Evolutionary conservation across 148 eudicot genomes (phyloP).

Genomic region (Rhododendron molle): DNA sequence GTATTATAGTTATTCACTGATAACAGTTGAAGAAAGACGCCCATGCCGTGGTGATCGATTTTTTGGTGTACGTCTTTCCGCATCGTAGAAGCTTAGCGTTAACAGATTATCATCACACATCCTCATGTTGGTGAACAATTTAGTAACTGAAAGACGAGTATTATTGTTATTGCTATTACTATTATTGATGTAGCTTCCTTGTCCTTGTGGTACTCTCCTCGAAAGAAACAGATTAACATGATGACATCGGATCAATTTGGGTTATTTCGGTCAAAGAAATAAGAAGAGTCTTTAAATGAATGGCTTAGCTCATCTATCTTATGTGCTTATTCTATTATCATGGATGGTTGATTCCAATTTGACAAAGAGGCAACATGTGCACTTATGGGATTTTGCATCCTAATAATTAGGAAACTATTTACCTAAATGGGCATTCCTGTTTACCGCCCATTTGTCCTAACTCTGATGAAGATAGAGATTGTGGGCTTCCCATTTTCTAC

Average conservation of each 20-base stretch:
- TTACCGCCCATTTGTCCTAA: not conserved
- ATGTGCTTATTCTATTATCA: not conserved
- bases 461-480: not conserved
- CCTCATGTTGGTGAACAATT: not conserved
- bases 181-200: not conserved
- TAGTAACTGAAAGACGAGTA: not conserved
- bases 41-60: not conserved
- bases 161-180: not conserved
- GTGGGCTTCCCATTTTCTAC: not conserved
- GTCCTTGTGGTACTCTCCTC: not conserved
- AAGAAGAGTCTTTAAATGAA: not conserved
- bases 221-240: not conserved
- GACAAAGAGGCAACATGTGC: not conserved
- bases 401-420: not conserved
- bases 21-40: not conserved
- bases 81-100: not conserved
- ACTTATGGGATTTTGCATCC: not conserved
- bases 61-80: not conserved
- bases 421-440: not conserved
- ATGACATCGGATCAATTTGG: not conserved
- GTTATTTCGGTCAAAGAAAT: not conserved
- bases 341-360: not conserved
- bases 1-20: not conserved
- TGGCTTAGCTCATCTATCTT: not conserved
- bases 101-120: not conserved